Base-by-base conservation (phyloP, 805 yeast species). In the Yamadazyma olivae region DNA sequence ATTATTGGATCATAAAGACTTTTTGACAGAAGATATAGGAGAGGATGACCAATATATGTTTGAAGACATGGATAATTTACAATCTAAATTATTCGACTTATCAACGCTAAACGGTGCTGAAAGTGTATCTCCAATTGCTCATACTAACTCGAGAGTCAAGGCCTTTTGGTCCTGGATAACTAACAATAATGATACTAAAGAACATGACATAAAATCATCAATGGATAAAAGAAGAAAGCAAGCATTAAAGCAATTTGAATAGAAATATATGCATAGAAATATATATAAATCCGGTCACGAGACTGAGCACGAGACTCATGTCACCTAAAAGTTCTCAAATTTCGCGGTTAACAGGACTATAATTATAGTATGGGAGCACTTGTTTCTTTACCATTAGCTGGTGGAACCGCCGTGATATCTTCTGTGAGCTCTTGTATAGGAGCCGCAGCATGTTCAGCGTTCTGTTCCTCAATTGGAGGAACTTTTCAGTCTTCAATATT, bases 401-500 rank as follows among this genome's bases (percentile, higher is more conserved):
- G 75, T 74, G 36, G 70, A 71, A 65, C 78, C 63, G 56, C 56
- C 20, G 14, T 36, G 6, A 22, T 44, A 17, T 41, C 51, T 22
- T 53, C 58, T 8, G 25, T 76, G 3, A 81, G 93, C 1, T 81
- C 95, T 21, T 86, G 89, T 49, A 64, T 75, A 27, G 96, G 96
- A 14, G 89, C 95, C 0, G 81, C 95, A 9, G 71, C 83, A 28
- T 62, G 95, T 41, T 76, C 86, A 2, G 76, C 85, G 15, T 64
- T 85, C 33, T 74, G 71, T 46, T 48, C 66, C 7, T 55, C 71
- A 4, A 57, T 67, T 13, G 71, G 72, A n/a, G 83, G 83, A 27
- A 75, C 80, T 17, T 77, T 82, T 51, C 70, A 83, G 39, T 83
- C 93, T 13, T 78, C 90, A 6, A 70, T 88, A 17, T 81, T 90